Percentiles rank a stretch among this genome's conserved stretches.
These are phyloP conservation scores for Cladobotryum protrusum DNA, from an alignment of 2,329 filamentous ascomycete genomes.

Conservation along the genomic window DNA sequence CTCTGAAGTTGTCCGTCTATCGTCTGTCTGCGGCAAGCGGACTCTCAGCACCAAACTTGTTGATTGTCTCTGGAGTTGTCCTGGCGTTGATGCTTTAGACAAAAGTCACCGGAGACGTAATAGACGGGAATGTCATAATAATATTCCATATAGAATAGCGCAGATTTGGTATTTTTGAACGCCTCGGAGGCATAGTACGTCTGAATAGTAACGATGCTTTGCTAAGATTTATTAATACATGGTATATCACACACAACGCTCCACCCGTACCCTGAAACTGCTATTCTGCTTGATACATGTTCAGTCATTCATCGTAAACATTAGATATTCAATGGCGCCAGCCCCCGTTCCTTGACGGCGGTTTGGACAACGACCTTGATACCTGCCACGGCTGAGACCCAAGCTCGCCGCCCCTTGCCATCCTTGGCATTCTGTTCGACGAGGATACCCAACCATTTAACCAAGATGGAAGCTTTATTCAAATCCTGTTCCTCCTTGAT, in stretches of 20 bases:
- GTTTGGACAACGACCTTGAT: conserved; percentile 47
- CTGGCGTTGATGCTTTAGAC: conserved; percentile 2
- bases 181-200: too few relatives aligned
- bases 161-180: too few relatives aligned
- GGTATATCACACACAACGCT: too few relatives aligned
- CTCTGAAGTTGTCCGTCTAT: conserved; percentile 43
- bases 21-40: conserved; percentile 15
- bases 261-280: too few relatives aligned
- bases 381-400: conserved; percentile 38
- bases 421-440: conserved; percentile 41
- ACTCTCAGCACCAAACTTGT: conserved; percentile 1
- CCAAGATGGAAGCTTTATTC: conserved; percentile 63
- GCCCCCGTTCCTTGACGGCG: conserved; percentile 50
- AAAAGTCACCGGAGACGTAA: too few relatives aligned
- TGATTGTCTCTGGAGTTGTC: conserved; percentile 3
- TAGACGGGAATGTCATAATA: too few relatives aligned
- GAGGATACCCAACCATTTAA: conserved; percentile 59
- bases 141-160: too few relatives aligned
- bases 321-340: conserved; percentile 44
- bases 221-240: too few relatives aligned
- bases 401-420: conserved; percentile 35
- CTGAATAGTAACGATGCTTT: too few relatives aligned
- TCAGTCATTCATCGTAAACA: neutral
- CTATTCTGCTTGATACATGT: neutral
- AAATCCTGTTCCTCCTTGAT: conserved; percentile 71